These are phyloP conservation scores for Suillus weaverae DNA, from an alignment of 768 basidiomycete species.

Conservation along the genomic window DNA sequence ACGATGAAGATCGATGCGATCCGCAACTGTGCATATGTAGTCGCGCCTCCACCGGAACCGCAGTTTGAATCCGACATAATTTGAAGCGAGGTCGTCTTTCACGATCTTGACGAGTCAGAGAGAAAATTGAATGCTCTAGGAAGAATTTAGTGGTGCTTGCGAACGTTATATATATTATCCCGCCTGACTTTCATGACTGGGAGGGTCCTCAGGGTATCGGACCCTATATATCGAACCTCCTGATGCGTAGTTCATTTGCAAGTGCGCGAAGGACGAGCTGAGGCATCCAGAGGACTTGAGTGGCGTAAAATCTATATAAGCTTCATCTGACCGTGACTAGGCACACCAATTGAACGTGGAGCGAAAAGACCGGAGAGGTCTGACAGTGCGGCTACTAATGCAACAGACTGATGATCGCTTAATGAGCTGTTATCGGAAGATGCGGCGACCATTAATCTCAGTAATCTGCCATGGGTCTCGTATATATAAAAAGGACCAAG, in stretches of 20 bases:
- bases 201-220: background rate
- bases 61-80: constrained; percentile 39
- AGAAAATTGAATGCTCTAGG: background rate
- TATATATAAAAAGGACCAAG: too few species aligned
- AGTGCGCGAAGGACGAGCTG: constrained; percentile 39
- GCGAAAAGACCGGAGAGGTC: constrained; percentile 26
- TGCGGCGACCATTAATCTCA: constrained; percentile 25
- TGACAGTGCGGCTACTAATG: constrained; percentile 26
- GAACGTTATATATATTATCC: constrained; percentile 5
- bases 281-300: constrained; percentile 55
- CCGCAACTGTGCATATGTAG: constrained; percentile 52
- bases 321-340: constrained; percentile 55
- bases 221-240: background rate
- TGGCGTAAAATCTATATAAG: constrained; percentile 70
- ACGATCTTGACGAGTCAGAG: constrained; percentile 1
- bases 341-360: constrained; percentile 21
- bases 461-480: too few species aligned
- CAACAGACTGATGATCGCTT: constrained; percentile 17
- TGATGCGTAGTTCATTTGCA: constrained; percentile 38
- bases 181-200: background rate
- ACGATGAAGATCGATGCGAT: constrained; percentile 78
- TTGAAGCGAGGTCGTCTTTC: background rate
- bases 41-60: constrained; percentile 49
- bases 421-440: constrained; percentile 1
- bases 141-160: background rate